Conservation (phyloP, 2,329 filamentous ascomycete genomes). For the Pseudopithomyces maydicus region DNA sequence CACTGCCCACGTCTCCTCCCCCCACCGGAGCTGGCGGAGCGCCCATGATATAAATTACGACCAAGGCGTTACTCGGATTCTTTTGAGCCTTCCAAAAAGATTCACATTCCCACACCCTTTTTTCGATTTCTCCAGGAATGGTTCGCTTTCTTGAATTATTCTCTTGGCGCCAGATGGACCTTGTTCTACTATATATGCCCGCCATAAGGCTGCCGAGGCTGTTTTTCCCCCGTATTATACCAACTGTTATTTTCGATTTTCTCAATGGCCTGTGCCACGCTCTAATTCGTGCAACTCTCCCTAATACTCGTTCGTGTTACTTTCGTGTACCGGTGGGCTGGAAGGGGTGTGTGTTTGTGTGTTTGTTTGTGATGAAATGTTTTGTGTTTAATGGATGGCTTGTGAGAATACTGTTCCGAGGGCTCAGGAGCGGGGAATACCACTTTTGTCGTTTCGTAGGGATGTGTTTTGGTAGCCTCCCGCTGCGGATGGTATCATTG, state of each 20-base stretch:
- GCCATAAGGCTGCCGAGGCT: not conserved
- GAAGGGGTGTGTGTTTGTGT: not conserved
- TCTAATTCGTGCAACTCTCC: conserved; percentile 18
- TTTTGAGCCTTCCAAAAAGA: not conserved
- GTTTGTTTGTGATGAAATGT: conserved; percentile 9
- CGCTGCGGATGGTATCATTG: not conserved
- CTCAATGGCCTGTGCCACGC: not conserved
- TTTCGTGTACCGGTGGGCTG: not conserved
- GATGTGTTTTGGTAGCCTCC: not conserved
- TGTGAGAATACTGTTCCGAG: not conserved
- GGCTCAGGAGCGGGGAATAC: conserved; percentile 1
- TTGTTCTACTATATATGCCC: not conserved
- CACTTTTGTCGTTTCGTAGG: not conserved
- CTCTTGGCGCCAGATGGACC: conserved; percentile 9
- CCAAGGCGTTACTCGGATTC: conserved; percentile 7
- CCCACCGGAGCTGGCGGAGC: conserved; percentile 22
- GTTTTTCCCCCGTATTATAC: conserved; percentile 17
- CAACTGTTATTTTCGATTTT: conserved; percentile 9
- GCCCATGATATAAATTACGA: conserved; percentile 22
- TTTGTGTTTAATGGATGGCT: conserved; percentile 15
- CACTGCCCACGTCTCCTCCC: conserved; percentile 8
- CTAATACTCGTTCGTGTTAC: conserved; percentile 4
- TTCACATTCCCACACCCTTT: not conserved
- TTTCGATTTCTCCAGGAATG: conserved; percentile 5
- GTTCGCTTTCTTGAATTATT: conserved; percentile 4